Evolutionary conservation across 805 yeast species (phyloP), one percentile per base, ranked within the genome.

Genomic region (Wickerhamomyces canadensis): DNA sequence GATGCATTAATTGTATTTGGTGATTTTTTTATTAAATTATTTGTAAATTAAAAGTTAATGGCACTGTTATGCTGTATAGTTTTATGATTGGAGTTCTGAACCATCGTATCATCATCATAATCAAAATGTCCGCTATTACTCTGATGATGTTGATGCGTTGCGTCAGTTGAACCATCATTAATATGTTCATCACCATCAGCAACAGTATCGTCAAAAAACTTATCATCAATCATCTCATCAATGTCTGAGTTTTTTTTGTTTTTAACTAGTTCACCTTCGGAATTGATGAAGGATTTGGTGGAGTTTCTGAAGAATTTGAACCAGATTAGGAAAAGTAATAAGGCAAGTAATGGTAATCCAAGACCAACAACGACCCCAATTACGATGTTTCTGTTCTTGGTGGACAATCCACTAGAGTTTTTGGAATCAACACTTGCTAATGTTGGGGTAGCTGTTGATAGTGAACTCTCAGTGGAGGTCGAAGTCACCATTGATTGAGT

Each of bases 311-410:
- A 37, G 14, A 36, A 39, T 14, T 31, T 42, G 32, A 34, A 43
- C 40, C 38, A 43, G 4, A 45, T 14, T 17, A 40, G 31, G 18
- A 42, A 19, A 1, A 33, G 21, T 5, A 55, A 25, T 0, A 43
- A 41, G 1, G 54, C 19, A 3, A 78, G 53, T 1, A 75, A 34
- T 5, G 88, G 83, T 2, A 81, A 76, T 36, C 85, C 86, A 12
- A 81, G 67, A 33, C 86, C 88, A 4, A 81, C 79, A 24, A 76
- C 80, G 36, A 78, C 77, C 33, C 88, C 88, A 36, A 80, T 72
- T 12, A 79, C 75, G 24, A 80, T 69, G 38, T 70, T 68, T 36
- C 72, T 67, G 43, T 72, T 60, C 19, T 51, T 43, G n/a, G 60
- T 51, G 1, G 78, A 67, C 5, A 77, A 54, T 0, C 80, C 79